Conservation (phyloP, 2,329 filamentous ascomycete species). For the Orbilia javanica region DNA sequence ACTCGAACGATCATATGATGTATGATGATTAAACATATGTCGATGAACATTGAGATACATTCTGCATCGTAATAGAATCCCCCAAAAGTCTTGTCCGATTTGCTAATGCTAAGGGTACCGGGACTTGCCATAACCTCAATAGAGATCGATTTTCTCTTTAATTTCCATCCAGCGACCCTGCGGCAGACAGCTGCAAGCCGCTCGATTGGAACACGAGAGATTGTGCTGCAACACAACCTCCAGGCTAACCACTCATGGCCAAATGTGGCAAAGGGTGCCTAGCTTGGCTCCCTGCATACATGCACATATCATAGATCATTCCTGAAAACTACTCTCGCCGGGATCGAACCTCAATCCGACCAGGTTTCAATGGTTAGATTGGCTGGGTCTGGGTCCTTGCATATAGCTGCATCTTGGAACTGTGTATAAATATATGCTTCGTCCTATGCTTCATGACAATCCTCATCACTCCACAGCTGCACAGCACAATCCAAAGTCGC, state of each 20-base stretch:
- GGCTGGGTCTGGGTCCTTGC: neutral
- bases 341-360: neutral
- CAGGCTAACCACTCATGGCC: constrained; percentile 20
- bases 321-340: constrained; percentile 15
- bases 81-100: neutral
- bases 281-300: neutral
- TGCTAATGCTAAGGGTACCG: neutral
- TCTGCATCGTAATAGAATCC: too few species aligned
- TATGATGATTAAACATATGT: too few species aligned
- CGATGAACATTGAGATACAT: too few species aligned
- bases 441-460: neutral
- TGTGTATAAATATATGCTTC: neutral
- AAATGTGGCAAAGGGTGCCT: neutral
- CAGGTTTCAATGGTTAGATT: neutral
- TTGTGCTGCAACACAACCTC: neutral
- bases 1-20: too few species aligned
- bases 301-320: too few species aligned
- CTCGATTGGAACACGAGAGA: constrained; percentile 1
- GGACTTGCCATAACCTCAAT: constrained; percentile 4
- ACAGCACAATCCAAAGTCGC: neutral
- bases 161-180: neutral
- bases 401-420: neutral
- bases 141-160: neutral
- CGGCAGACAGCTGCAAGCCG: neutral
- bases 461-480: neutral